phyloP scores from a whole-genome alignment of 2,329 filamentous ascomycete species.

The Aureobasidium sp. region DNA sequence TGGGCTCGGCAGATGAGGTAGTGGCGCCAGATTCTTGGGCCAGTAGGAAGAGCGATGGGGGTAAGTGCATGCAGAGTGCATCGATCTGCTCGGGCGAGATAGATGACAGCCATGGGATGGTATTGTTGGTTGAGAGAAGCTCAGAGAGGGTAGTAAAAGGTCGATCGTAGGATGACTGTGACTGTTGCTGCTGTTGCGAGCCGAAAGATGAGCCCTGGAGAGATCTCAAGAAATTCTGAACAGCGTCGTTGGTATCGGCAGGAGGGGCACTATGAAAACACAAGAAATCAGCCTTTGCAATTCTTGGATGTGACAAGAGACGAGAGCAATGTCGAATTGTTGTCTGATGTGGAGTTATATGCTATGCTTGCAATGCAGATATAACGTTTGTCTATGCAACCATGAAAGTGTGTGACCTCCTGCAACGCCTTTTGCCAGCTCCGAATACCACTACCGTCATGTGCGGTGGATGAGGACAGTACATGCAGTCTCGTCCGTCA shows the following conservation, averaged over 20 bases:
- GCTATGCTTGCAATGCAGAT: slow-evolving; percentile 11
- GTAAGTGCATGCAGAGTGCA: slow-evolving; percentile 68
- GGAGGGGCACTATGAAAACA: slow-evolving; percentile 47
- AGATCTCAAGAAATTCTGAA: slow-evolving; percentile 84
- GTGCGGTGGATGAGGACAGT: background rate
- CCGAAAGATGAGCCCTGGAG: slow-evolving; percentile 52
- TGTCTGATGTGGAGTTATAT: slow-evolving; percentile 17
- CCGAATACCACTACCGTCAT: background rate
- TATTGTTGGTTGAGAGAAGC: slow-evolving; percentile 70
- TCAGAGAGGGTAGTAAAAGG: slow-evolving; percentile 80
- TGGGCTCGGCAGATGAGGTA: slow-evolving; percentile 56
- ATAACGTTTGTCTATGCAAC: background rate
- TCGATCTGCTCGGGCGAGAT: slow-evolving; percentile 61
- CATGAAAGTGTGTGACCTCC: background rate
- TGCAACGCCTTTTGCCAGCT: slow-evolving; percentile 3
- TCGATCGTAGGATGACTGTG: slow-evolving; percentile 45
- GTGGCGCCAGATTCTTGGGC: slow-evolving; percentile 54
- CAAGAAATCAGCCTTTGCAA: background rate
- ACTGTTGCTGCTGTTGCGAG: slow-evolving; percentile 27
- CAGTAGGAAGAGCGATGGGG: slow-evolving; percentile 69
- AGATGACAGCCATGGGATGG: slow-evolving; percentile 68
- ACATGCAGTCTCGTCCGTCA: background rate
- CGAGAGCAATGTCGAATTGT: slow-evolving; percentile 1
- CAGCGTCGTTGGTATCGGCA: slow-evolving; percentile 65
- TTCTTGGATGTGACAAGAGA: too few species aligned